Evolutionary conservation across 352 stramenopile genomes (phyloP).

Genomic region (Peronosclerospora sorghi): DNA sequence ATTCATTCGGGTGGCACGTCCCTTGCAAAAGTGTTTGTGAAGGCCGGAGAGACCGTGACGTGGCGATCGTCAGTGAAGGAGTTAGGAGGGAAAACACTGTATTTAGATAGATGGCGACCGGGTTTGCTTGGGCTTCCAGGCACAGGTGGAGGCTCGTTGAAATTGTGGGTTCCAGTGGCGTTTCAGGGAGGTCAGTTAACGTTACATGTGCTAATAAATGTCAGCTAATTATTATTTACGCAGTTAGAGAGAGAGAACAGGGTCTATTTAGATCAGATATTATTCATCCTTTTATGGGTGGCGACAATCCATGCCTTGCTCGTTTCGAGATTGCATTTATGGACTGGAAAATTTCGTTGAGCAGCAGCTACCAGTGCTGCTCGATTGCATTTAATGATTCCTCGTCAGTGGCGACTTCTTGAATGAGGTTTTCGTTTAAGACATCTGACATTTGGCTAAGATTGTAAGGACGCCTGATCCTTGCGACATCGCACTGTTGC

Average conservation of each 20-base stretch:
- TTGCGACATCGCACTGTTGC: no score
- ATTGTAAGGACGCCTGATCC: no score
- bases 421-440: no score
- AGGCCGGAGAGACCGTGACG: slow-evolving; percentile 1
- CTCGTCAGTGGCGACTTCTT: no score
- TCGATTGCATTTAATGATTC: no score
- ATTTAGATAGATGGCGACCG: slow-evolving; percentile 14
- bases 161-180: slow-evolving; percentile 10
- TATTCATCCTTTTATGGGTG: no score
- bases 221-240: slow-evolving; percentile 3
- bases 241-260: not conserved
- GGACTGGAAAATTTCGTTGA: no score
- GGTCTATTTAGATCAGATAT: slow-evolving; percentile 2
- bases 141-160: slow-evolving; percentile 10
- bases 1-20: slow-evolving; percentile 12
- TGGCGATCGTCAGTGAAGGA: slow-evolving; percentile 11
- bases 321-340: no score
- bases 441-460: no score
- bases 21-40: slow-evolving; percentile 8
- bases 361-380: no score
- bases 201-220: slow-evolving; percentile 18
- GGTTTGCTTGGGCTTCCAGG: slow-evolving; percentile 5
- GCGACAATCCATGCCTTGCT: no score
- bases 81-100: slow-evolving; percentile 13
- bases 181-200: slow-evolving; percentile 14